Evolutionary conservation across 2,329 filamentous ascomycete species (phyloP).

Genomic region (Colletotrichum tropicicola): DNA sequence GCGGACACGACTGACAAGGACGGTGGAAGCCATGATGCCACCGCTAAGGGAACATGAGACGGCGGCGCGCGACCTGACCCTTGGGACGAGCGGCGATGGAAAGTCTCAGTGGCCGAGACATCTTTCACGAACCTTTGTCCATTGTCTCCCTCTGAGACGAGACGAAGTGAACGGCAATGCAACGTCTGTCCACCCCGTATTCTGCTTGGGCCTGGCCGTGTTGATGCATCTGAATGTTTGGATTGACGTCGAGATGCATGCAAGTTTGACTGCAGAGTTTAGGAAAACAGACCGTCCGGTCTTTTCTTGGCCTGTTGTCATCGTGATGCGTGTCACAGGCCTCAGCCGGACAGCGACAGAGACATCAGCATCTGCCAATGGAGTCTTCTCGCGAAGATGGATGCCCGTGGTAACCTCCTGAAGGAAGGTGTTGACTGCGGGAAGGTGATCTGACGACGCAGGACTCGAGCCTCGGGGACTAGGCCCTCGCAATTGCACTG

Average conservation of each 20-base stretch:
- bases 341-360: not conserved
- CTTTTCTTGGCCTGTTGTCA: not conserved
- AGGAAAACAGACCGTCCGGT: not conserved
- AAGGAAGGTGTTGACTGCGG: not conserved
- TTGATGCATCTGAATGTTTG: not conserved
- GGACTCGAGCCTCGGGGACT: not conserved
- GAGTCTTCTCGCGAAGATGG: no score
- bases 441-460: not conserved
- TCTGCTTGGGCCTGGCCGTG: not conserved
- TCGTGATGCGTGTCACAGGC: not conserved
- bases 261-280: not conserved
- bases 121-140: not conserved
- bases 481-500: not conserved
- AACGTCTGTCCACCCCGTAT: not conserved
- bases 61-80: conserved; percentile 6
- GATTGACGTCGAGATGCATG: not conserved
- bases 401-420: not conserved
- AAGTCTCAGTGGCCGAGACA: not conserved
- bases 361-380: not conserved
- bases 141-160: not conserved
- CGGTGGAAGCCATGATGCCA: not conserved
- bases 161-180: not conserved
- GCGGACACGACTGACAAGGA: conserved; percentile 15
- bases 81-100: not conserved
- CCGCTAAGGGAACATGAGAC: conserved; percentile 23